Evolutionary conservation across 768 basidiomycete genomes (phyloP).

Genomic region (Phaeotremella skinneri): DNA sequence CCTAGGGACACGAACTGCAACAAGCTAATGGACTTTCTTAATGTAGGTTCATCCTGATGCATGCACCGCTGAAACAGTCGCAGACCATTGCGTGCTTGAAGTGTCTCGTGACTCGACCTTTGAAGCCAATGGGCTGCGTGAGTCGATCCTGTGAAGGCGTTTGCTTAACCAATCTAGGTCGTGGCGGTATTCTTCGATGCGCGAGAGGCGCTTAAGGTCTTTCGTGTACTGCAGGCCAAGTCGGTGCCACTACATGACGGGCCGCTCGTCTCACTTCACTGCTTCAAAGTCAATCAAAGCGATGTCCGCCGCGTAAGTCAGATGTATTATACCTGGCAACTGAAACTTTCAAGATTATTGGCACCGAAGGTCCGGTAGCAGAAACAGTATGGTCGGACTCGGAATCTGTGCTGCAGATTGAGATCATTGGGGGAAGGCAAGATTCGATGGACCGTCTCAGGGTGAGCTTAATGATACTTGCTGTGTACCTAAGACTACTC

Average conservation of each 20-base stretch:
- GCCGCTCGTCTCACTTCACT: conserved; percentile 21
- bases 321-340: not conserved
- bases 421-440: conserved; percentile 16
- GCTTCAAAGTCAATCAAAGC: conserved; percentile 29
- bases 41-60: conserved; percentile 8
- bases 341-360: conserved; percentile 9
- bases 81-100: conserved; percentile 77
- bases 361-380: conserved; percentile 5
- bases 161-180: conserved; percentile 18
- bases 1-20: conserved; percentile 14
- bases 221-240: conserved; percentile 13
- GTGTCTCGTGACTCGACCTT: conserved; percentile 64
- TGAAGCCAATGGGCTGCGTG: conserved; percentile 24
- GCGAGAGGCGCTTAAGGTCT: conserved; percentile 31
- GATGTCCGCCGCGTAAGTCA: conserved; percentile 29
- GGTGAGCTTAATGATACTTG: conserved; percentile 11
- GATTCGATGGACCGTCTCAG: conserved; percentile 16
- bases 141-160: conserved; percentile 1
- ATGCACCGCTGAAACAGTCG: conserved; percentile 67
- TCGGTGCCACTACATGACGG: conserved; percentile 15
- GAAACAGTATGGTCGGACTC: conserved; percentile 24
- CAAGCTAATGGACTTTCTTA: conserved; percentile 10
- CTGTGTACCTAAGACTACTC: conserved; percentile 5
- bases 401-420: conserved; percentile 25
- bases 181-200: conserved; percentile 39